Base-by-base conservation (phyloP, 208 protist species). In the Crithidia fasciculata region DNA sequence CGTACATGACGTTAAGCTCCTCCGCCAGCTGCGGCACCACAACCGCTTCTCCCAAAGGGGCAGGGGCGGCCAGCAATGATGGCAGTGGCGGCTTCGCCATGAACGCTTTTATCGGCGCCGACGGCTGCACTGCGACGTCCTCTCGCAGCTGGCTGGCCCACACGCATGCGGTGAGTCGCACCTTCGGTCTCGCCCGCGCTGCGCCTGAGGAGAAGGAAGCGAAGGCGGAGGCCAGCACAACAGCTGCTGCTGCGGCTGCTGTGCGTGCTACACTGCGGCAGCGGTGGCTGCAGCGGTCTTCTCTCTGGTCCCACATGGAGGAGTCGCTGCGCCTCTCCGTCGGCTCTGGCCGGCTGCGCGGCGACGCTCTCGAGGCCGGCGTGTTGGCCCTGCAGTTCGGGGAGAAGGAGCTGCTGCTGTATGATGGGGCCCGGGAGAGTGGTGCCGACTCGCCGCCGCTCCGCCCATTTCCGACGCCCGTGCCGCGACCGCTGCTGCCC, bases 311-410 rank as follows among this genome's bases (percentile, higher is more conserved):
- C 44, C 69, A 70, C 16, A 89, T 92, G 87, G 60, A 74, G 44
- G 62, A 63, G 37, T 81, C 74, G 6, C 72, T 92, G 12, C 58
- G 71, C 39, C 55, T 78, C 8, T 67, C 82, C 16, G 69, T 89
- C 53, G 70, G 60, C n/a, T 86, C 87, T 16, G 74, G 61, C 8
- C 63, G 64, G 49, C 74, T 92, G 37, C 59, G 66, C 19, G 87
- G 87, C 12, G 84, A 92, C 53, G 61, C 80, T 15, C 73, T 88
- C 16, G 68, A 74, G 18, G 82, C 87, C n/a, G 82, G 64, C 28
- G 80, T 88, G 53, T 62, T 72, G 19, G 81, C 80, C 3, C 69
- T 91, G 60, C 78, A 86, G 50, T 50, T 61, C 3, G 49, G 63
- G 16, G 68, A 72, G 45, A 44, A 53, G 18, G 78, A 81, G 60